Percentiles rank a stretch among this genome's conserved stretches.
These are phyloP conservation scores for Chloropicon primus DNA, from an alignment of 139 green algal genomes.

Conservation along the genomic window DNA sequence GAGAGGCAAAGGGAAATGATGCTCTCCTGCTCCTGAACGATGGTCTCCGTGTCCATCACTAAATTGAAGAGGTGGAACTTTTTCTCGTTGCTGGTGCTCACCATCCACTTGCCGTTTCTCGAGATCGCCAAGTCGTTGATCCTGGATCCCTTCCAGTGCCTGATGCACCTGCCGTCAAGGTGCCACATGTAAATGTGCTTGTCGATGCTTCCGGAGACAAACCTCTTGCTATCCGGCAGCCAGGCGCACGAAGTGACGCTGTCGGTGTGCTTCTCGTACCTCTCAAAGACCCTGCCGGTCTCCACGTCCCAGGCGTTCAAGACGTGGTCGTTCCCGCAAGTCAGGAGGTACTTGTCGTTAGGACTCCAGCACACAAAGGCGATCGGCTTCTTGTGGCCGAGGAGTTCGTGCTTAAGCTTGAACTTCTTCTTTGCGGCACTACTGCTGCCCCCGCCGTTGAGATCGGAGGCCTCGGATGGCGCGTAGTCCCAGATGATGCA, in stretches of 20 bases:
- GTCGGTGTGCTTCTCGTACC: constrained; percentile 13
- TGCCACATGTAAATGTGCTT: constrained; percentile 42
- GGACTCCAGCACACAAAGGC: constrained; percentile 42
- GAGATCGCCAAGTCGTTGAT: constrained; percentile 67
- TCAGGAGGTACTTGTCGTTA: constrained; percentile 33
- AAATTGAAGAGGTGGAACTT: constrained; percentile 36
- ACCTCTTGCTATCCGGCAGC: constrained; percentile 55
- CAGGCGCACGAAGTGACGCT: constrained; percentile 53
- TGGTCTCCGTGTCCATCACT: constrained; percentile 28
- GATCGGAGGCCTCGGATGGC: too few relatives aligned
- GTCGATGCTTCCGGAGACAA: constrained; percentile 57
- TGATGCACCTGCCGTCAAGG: constrained; percentile 33
- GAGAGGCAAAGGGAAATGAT: constrained; percentile 46
- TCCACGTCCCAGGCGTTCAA: constrained; percentile 47
- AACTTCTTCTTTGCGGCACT: too few relatives aligned
- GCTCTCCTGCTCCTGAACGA: constrained; percentile 26
- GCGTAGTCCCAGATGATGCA: not conserved
- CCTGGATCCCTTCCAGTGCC: constrained; percentile 37
- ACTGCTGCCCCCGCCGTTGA: too few relatives aligned
- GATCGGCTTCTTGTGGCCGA: constrained; percentile 16
- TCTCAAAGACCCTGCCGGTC: constrained; percentile 25
- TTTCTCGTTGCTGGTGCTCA: constrained; percentile 48
- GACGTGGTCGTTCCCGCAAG: constrained; percentile 34
- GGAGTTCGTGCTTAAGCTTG: not conserved
- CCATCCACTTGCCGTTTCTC: constrained; percentile 25